Percentiles rank a stretch among this genome's conserved stretches.
Conservation (phyloP, 2,329 filamentous ascomycete genomes). For the Fusarium humuli region DNA sequence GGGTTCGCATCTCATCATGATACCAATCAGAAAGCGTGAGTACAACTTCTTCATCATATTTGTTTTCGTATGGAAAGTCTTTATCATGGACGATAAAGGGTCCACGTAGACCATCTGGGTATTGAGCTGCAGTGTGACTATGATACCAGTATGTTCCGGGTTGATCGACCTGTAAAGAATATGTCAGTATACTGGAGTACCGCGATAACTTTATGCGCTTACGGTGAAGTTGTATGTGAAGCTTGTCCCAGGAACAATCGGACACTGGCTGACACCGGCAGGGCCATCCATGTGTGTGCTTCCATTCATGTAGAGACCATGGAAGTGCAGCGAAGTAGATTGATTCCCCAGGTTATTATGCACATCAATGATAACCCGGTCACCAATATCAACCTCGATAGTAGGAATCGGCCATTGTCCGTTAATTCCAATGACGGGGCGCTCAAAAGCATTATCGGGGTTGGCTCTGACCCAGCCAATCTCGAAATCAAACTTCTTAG, state of each 20-base stretch:
- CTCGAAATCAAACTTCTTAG: conserved; percentile 72
- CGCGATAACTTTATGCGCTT: conserved; percentile 20
- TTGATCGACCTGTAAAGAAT: conserved; percentile 64
- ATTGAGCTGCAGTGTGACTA: conserved; percentile 74
- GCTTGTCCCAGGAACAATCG: conserved; percentile 69
- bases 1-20: conserved; percentile 65
- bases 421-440: conserved; percentile 81
- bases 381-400: conserved; percentile 72
- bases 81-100: conserved; percentile 74
- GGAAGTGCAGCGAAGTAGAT: conserved; percentile 74
- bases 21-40: conserved; percentile 79
- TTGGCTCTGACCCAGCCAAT: conserved; percentile 78
- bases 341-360: conserved; percentile 72
- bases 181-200: background rate
- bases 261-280: conserved; percentile 72
- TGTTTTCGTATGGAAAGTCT: conserved; percentile 64
- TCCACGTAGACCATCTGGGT: conserved; percentile 75
- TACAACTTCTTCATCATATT: conserved; percentile 72
- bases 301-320: conserved; percentile 77
- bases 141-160: conserved; percentile 86
- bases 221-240: conserved; percentile 79
- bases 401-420: conserved; percentile 78
- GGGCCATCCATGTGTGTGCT: conserved; percentile 79
- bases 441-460: conserved; percentile 72
- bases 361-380: conserved; percentile 69